Conservation (phyloP, 108 stramenopile species). For the Nitzschia sp. region DNA sequence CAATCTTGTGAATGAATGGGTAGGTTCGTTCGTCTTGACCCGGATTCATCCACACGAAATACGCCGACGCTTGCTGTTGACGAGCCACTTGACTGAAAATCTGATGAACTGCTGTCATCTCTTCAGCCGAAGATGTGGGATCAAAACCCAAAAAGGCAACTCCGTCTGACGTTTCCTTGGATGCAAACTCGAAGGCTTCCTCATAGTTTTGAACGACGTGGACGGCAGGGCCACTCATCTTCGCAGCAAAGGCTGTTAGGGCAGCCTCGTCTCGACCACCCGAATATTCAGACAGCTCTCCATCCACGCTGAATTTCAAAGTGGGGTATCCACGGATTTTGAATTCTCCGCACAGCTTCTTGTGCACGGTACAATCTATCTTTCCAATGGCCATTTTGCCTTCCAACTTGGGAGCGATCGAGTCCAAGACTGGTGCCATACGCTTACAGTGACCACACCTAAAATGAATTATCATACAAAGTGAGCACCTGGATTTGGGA, state of each 20-base stretch:
- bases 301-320: conserved; percentile 72
- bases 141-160: conserved; percentile 72
- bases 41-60: conserved; percentile 61
- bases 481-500: too few species aligned
- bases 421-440: conserved; percentile 67
- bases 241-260: conserved; percentile 66
- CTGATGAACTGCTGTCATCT: conserved; percentile 49
- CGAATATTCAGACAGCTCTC: conserved; percentile 67
- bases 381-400: conserved; percentile 86
- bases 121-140: conserved; percentile 25
- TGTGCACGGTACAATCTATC: conserved; percentile 80
- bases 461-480: too few species aligned
- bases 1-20: conserved; percentile 36
- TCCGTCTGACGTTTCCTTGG: conserved; percentile 26
- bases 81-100: conserved; percentile 73
- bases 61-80: conserved; percentile 56
- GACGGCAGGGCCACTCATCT: conserved; percentile 64
- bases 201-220: conserved; percentile 44
- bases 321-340: conserved; percentile 80
- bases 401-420: conserved; percentile 53
- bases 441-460: conserved; percentile 70
- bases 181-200: conserved; percentile 39
- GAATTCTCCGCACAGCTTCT: conserved; percentile 55
- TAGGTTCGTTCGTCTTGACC: conserved; percentile 32
- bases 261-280: conserved; percentile 55